These are phyloP conservation scores for Penicillium sp. DNA, from an alignment of 2,329 filamentous ascomycete species.

Conservation along the genomic window DNA sequence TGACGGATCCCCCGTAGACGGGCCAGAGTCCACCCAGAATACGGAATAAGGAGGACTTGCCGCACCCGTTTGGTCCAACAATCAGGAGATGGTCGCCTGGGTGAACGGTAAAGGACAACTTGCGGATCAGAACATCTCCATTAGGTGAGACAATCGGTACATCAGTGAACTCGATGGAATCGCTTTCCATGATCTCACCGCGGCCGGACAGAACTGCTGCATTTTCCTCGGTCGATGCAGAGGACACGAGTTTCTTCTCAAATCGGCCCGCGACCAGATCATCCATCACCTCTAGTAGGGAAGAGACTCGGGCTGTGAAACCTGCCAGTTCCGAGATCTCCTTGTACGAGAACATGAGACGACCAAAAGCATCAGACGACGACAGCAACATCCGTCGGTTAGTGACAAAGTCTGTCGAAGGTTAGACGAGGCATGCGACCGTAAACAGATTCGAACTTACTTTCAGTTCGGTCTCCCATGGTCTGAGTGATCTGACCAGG, in stretches of 20 bases:
- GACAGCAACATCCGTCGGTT: constrained; percentile 89
- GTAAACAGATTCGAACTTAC: constrained; percentile 38
- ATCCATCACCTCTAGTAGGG: constrained; percentile 88
- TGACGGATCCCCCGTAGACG: constrained; percentile 90
- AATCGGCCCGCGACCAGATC: constrained; percentile 89
- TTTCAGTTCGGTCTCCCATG: constrained; percentile 59
- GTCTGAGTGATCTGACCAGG: constrained; percentile 63
- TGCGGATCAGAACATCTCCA: constrained; percentile 84
- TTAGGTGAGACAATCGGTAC: constrained; percentile 97
- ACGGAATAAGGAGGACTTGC: constrained; percentile 93
- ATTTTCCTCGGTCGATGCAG: constrained; percentile 78
- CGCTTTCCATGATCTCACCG: constrained; percentile 77
- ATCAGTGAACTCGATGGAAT: constrained; percentile 79
- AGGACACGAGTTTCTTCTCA: constrained; percentile 94
- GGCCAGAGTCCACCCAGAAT: constrained; percentile 97
- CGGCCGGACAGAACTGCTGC: constrained; percentile 79
- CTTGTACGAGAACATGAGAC: constrained; percentile 97
- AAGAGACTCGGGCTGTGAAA: constrained; percentile 89
- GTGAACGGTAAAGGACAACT: constrained; percentile 82
- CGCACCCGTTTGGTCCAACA: constrained; percentile 94
- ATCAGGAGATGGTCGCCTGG: constrained; percentile 90
- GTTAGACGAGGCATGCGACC: not conserved
- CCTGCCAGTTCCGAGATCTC: constrained; percentile 95
- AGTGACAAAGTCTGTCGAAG: constrained; percentile 72
- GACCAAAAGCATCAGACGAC: constrained; percentile 91